These are phyloP conservation scores for Phytophthora constricta DNA, from an alignment of 352 stramenopile genomes.

Conservation along the genomic window DNA sequence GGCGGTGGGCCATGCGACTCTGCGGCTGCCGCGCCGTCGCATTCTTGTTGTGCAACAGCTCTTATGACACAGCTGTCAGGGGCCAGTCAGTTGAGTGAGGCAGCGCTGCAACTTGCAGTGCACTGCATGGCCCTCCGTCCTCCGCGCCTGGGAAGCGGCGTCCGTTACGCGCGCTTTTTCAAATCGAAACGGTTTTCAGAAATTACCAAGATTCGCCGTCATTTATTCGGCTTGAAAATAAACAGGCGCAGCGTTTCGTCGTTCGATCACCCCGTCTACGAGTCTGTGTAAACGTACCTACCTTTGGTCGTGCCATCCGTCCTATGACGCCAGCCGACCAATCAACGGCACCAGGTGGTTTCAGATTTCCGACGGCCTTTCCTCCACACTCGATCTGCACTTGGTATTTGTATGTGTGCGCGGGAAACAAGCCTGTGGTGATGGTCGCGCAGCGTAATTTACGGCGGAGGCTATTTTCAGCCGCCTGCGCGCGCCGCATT, in stretches of 20 bases:
- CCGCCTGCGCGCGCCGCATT: not conserved
- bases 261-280: constrained; percentile 20
- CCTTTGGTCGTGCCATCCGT: not conserved
- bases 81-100: no score
- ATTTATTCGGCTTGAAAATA: constrained; percentile 23
- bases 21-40: no score
- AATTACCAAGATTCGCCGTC: constrained; percentile 9
- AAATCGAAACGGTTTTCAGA: constrained; percentile 39
- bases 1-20: no score
- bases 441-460: no score
- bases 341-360: constrained; percentile 32
- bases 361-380: constrained; percentile 20
- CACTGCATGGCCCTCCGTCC: not conserved
- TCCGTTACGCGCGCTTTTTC: constrained; percentile 45
- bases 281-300: not conserved
- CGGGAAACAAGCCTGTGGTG: not conserved
- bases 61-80: no score
- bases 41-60: no score
- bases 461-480: not conserved
- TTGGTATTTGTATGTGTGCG: constrained; percentile 24
- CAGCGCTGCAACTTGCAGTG: not conserved
- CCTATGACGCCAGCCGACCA: not conserved
- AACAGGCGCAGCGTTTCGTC: constrained; percentile 5
- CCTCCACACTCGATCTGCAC: not conserved
- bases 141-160: constrained; percentile 25